phyloP scores from a whole-genome alignment of 768 basidiomycete species.

The Kwoniella shandongensis region DNA sequence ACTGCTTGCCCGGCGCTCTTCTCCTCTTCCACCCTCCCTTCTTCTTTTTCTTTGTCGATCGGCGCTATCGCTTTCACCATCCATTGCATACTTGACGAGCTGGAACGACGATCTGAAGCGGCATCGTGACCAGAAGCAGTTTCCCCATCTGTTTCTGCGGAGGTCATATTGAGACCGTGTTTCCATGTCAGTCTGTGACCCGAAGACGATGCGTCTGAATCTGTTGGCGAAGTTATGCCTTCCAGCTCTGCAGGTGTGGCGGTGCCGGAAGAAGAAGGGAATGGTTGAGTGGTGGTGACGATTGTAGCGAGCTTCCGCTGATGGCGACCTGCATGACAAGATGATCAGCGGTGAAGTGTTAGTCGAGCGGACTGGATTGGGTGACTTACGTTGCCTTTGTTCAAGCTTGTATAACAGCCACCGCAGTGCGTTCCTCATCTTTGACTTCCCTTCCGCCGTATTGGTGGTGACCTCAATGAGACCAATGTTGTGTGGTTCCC shows the following conservation, averaged over 20 bases:
- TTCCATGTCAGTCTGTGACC: conserved; percentile 35
- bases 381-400: conserved; percentile 38
- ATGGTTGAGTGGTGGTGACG: neutral
- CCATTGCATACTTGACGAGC: conserved; percentile 34
- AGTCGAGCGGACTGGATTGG: neutral
- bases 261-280: conserved; percentile 4
- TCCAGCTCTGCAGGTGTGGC: conserved; percentile 13
- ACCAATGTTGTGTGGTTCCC: conserved; percentile 69
- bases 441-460: conserved; percentile 64
- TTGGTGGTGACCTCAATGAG: conserved; percentile 70
- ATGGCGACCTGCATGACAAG: conserved; percentile 15
- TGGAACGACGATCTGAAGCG: conserved; percentile 24
- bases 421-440: conserved; percentile 61
- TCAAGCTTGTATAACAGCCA: conserved; percentile 49
- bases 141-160: conserved; percentile 6
- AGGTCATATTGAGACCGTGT: conserved; percentile 15
- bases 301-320: conserved; percentile 11
- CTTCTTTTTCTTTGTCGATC: neutral
- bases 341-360: too few relatives aligned
- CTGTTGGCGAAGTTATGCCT: conserved; percentile 22
- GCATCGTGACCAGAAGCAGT: too few relatives aligned
- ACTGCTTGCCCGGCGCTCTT: neutral
- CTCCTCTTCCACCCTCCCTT: neutral
- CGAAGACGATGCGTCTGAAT: conserved; percentile 32
- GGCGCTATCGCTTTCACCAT: conserved; percentile 22